A percentile compares a stretch with the other conserved stretches of the same genome.
These are phyloP conservation scores for Neofusicoccum umdonicola DNA, from an alignment of 2,329 filamentous ascomycete species.

Conservation along the genomic window DNA sequence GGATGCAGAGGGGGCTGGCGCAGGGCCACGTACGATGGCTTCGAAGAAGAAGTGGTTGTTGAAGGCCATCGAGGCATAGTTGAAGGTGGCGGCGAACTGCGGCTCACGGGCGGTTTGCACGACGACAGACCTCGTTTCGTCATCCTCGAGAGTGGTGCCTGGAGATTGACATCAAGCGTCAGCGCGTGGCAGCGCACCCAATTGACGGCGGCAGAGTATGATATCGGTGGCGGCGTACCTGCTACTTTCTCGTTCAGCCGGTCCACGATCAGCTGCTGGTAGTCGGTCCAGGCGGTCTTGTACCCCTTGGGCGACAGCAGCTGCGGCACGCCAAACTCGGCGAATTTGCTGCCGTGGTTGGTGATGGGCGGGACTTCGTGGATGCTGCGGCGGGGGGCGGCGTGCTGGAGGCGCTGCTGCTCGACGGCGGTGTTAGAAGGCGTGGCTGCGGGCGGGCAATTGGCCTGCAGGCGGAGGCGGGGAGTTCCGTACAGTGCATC, in stretches of 20 bases:
- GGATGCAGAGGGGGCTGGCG: neutral
- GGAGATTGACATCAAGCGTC: slow-evolving; percentile 14
- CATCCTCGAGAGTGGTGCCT: slow-evolving; percentile 65
- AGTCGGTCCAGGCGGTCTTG: slow-evolving; percentile 75
- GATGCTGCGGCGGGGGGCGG: slow-evolving; percentile 21
- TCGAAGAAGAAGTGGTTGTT: slow-evolving; percentile 88
- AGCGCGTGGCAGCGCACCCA: slow-evolving; percentile 13
- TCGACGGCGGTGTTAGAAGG: neutral
- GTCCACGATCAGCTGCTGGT: slow-evolving; percentile 71
- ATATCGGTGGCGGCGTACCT: slow-evolving; percentile 53
- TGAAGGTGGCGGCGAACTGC: slow-evolving; percentile 77
- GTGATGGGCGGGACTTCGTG: slow-evolving; percentile 46
- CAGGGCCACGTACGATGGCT: slow-evolving; percentile 40
- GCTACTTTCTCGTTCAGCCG: slow-evolving; percentile 72
- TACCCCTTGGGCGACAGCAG: slow-evolving; percentile 70
- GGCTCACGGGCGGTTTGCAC: slow-evolving; percentile 77
- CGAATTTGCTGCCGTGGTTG: slow-evolving; percentile 45
- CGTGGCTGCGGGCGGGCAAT: neutral
- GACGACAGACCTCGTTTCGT: slow-evolving; percentile 64
- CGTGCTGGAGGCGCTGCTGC: neutral
- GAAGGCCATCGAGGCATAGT: slow-evolving; percentile 92
- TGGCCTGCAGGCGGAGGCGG: neutral
- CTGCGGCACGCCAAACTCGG: slow-evolving; percentile 60
- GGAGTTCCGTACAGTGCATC: slow-evolving; percentile 7
- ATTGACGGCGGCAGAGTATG: neutral